Base-by-base conservation (phyloP, 345 rosid genomes). In the Acer negundo region DNA sequence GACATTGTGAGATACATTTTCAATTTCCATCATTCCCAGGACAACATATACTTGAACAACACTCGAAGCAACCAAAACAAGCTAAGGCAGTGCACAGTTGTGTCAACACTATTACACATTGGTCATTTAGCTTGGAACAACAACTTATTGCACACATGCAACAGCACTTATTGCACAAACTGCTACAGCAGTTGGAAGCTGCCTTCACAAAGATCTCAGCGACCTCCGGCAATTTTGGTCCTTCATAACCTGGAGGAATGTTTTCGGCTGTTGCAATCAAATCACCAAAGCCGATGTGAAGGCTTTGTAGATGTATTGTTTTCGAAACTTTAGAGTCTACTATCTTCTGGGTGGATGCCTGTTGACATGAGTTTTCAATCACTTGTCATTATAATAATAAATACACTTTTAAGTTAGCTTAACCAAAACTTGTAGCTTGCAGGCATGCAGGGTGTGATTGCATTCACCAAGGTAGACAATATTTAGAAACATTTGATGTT, bases 121-220 rank as follows among this genome's bases (percentile, higher is more conserved):
- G 94, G 83, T 94, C 81, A 61, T 89, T 96, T 69, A 91, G 84
- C 81, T 70, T 85, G 26, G 90, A 75, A 81, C 97, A 96, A 72
- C 97, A 89, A 53, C 82, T 88, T 79, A 96, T 77, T 81, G 97
- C 90, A 83, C 95, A 90, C 87, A 94, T 85, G 84, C 99, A 94
- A 70, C 99, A 94, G 84, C 97, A 96, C n/a, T 69, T 79, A 12
- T 63, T 62, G 49, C 85, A 88, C 59, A 91, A 9, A n/a, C 55
- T 80, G 63, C 84, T 84, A 15, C 97, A 96, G 74, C 97, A 96
- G 82, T 87, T 84, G 26, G 94, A 94, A 0, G 97, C 91, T 59
- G 95, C 98, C 82, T 88, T 91, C 7, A 86, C 83, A 10, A 94
- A 77, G 31, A 91, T 85, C 82, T 94, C 98, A 0, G 97, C 97